Percentiles rank a stretch among this genome's conserved stretches.
phyloP scores from a whole-genome alignment of 257 asterid species.

The Solanum pinnatisectum region DNA sequence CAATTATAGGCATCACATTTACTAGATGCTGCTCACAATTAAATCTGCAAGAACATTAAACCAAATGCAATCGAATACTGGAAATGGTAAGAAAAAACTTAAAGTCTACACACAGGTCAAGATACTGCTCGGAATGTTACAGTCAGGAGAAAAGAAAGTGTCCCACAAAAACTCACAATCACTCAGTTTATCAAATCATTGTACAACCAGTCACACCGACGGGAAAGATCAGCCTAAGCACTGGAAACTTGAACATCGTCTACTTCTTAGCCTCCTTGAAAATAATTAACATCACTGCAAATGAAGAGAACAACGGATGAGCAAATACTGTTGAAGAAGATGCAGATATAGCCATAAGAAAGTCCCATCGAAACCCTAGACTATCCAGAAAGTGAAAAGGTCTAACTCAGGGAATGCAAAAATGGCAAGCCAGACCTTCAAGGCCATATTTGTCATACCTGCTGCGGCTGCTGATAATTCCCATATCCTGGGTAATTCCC shows the following conservation, averaged over 20 bases:
- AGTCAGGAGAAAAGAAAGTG: not conserved
- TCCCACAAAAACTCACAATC: not conserved
- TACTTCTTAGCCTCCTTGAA: not conserved
- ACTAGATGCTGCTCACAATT: not conserved
- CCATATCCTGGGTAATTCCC: conserved; percentile 76
- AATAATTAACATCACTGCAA: conserved; percentile 1
- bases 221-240: not conserved
- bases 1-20: not conserved
- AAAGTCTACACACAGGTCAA: not conserved
- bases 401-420: not conserved
- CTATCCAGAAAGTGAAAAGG: not conserved
- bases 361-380: not conserved
- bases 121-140: not conserved
- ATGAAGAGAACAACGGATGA: not conserved
- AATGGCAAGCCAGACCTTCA: not conserved
- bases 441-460: conserved; percentile 28
- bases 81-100: not conserved
- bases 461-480: conserved; percentile 74
- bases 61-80: not conserved
- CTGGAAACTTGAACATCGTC: not conserved
- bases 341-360: not conserved
- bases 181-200: not conserved
- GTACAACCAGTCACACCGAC: not conserved
- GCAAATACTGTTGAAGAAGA: not conserved
- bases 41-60: not conserved